phyloP scores from a whole-genome alignment of 345 rosid species.

The Gynandropsis gynandra region DNA sequence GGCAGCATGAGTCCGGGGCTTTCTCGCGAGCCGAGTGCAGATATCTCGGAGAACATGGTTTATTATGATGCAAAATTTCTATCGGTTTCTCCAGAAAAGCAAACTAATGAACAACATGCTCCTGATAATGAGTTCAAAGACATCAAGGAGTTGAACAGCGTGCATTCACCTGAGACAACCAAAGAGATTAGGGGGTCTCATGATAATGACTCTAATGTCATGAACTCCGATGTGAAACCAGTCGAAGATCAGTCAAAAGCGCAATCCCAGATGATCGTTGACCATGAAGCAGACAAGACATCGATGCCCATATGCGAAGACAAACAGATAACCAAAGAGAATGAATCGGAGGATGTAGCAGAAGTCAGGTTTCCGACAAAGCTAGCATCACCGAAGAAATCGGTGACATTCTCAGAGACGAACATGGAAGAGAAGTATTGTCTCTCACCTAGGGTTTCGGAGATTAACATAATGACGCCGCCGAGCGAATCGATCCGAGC shows the following conservation, averaged over 20 bases:
- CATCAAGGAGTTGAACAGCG: conserved; percentile 46
- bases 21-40: conserved; percentile 32
- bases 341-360: conserved; percentile 17
- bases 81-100: conserved; percentile 19
- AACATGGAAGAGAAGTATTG: conserved; percentile 29
- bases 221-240: conserved; percentile 18
- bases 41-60: conserved; percentile 33
- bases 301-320: conserved; percentile 30
- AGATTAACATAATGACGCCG: conserved; percentile 61
- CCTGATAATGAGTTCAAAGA: conserved; percentile 47
- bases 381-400: conserved; percentile 32
- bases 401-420: conserved; percentile 29
- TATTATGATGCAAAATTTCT: conserved; percentile 24
- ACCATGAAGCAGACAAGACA: conserved; percentile 24
- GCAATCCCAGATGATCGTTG: conserved; percentile 25
- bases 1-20: conserved; percentile 11
- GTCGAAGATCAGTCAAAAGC: conserved; percentile 9
- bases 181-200: conserved; percentile 21
- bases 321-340: conserved; percentile 18
- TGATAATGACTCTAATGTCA: conserved; percentile 21
- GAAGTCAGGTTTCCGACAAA: conserved; percentile 27
- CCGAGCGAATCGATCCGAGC: conserved; percentile 34
- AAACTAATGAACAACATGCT: conserved; percentile 25
- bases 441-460: conserved; percentile 35
- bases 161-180: conserved; percentile 32